A percentile compares a stretch with the other conserved stretches of the same genome.
phyloP scores from a whole-genome alignment of 768 basidiomycete genomes.

The Suillus spraguei region DNA sequence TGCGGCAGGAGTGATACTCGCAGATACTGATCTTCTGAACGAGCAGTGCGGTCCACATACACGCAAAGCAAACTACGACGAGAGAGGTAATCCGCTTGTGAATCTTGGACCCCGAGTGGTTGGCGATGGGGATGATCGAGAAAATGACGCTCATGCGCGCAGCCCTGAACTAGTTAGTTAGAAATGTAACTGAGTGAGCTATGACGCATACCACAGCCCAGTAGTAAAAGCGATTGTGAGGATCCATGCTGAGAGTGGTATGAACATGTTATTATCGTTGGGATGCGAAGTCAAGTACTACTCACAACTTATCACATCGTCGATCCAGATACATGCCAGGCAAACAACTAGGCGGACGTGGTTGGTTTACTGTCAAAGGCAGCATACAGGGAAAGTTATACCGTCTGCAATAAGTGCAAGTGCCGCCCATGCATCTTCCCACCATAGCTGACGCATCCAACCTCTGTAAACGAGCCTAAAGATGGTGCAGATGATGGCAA shows the following conservation, averaged over 20 bases:
- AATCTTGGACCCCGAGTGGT: conserved; percentile 11
- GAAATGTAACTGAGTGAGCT: neutral
- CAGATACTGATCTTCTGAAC: conserved; percentile 23
- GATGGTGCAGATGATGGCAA: conserved; percentile 26
- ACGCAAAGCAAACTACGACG: conserved; percentile 19
- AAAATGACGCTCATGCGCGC: conserved; percentile 28
- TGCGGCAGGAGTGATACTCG: neutral
- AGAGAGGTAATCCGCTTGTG: conserved; percentile 12
- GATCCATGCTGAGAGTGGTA: conserved; percentile 16
- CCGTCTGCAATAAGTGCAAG: conserved; percentile 24
- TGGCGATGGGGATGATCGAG: conserved; percentile 24
- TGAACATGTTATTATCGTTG: conserved; percentile 1
- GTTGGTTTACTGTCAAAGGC: neutral
- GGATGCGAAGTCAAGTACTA: conserved; percentile 2
- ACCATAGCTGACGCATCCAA: conserved; percentile 26
- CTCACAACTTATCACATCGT: conserved; percentile 11
- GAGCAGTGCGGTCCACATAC: conserved; percentile 29
- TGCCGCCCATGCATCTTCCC: conserved; percentile 31
- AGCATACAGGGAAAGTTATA: neutral
- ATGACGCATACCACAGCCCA: conserved; percentile 23
- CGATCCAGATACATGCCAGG: conserved; percentile 16
- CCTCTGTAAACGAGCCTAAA: conserved; percentile 27
- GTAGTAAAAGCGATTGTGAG: conserved; percentile 17
- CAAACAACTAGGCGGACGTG: conserved; percentile 1
- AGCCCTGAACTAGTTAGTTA: conserved; percentile 19